Percentiles rank a stretch among this genome's conserved stretches.
Evolutionary conservation across 345 rosid genomes (phyloP).

Genomic region (Angophora floribunda): DNA sequence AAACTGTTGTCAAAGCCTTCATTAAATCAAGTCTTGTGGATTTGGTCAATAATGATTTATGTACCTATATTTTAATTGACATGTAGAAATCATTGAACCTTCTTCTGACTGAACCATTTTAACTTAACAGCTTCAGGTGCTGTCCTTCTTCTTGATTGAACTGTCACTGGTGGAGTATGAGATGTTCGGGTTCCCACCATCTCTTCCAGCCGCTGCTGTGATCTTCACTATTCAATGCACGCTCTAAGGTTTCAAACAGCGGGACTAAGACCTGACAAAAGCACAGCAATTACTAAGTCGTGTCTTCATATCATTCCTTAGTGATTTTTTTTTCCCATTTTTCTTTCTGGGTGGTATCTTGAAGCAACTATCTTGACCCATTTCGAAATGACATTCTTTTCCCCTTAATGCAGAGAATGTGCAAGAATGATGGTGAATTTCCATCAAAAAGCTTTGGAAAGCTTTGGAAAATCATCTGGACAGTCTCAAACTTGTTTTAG

Average conservation of each 20-base stretch:
- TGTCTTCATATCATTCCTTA: too few species aligned
- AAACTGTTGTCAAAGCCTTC: neutral
- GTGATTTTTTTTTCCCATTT: too few species aligned
- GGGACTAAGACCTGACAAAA: constrained; percentile 68
- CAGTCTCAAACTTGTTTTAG: too few species aligned
- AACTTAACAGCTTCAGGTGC: constrained; percentile 42
- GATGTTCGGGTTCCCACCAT: constrained; percentile 76
- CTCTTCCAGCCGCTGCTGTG: constrained; percentile 72
- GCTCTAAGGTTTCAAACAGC: constrained; percentile 45
- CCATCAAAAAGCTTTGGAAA: too few species aligned
- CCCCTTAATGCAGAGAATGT: too few species aligned
- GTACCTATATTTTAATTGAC: neutral
- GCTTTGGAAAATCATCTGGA: too few species aligned
- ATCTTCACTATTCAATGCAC: constrained; percentile 68
- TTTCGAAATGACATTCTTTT: too few species aligned
- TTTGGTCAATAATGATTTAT: neutral
- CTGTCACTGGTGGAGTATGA: constrained; percentile 49
- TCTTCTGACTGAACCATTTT: too few species aligned
- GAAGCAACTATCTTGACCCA: too few species aligned
- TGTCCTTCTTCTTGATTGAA: constrained; percentile 74
- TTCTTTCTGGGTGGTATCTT: too few species aligned
- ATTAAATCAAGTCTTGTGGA: neutral
- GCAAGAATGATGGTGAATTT: too few species aligned
- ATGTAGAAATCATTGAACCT: too few species aligned
- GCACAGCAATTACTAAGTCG: constrained; percentile 33